Percentiles rank a stretch among this genome's conserved stretches.
phyloP scores from a whole-genome alignment of 208 protist genomes.

The Leishmania tropica region DNA sequence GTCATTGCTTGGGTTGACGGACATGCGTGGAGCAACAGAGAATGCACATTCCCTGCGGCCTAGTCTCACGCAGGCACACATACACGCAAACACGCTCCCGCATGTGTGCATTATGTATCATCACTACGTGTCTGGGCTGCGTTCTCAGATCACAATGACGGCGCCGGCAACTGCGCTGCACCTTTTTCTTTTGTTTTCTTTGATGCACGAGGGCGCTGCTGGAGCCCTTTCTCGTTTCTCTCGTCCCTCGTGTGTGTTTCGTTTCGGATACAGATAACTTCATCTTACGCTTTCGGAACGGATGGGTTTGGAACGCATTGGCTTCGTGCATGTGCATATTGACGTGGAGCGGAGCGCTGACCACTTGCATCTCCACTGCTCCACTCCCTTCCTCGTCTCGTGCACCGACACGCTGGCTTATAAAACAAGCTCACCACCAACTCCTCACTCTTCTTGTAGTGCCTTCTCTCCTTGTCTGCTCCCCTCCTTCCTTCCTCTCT shows the following conservation, averaged over 20 bases:
- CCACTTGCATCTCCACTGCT: not conserved
- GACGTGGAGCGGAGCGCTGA: not conserved
- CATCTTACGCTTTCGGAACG: not conserved
- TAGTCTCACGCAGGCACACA: not conserved
- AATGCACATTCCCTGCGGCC: not conserved
- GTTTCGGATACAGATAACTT: not conserved
- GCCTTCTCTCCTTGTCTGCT: not conserved
- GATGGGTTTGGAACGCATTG: not conserved
- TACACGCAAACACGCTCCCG: not conserved
- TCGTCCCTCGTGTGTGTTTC: not conserved
- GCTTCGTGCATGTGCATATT: not conserved
- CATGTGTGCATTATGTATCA: not conserved
- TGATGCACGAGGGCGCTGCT: not conserved
- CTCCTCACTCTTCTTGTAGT: not conserved
- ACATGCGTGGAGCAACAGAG: not conserved
- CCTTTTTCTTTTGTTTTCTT: constrained; percentile 11
- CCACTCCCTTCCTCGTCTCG: not conserved
- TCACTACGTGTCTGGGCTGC: not conserved
- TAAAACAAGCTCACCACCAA: not conserved
- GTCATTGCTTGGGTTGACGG: not conserved
- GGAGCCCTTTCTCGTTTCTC: not conserved
- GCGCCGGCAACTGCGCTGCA: not conserved
- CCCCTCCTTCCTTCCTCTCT: too few relatives aligned
- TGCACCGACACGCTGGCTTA: not conserved
- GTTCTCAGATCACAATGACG: not conserved